Conservation (phyloP, 495 filamentous ascomycete genomes). For the Penicillium diatomitis region DNA sequence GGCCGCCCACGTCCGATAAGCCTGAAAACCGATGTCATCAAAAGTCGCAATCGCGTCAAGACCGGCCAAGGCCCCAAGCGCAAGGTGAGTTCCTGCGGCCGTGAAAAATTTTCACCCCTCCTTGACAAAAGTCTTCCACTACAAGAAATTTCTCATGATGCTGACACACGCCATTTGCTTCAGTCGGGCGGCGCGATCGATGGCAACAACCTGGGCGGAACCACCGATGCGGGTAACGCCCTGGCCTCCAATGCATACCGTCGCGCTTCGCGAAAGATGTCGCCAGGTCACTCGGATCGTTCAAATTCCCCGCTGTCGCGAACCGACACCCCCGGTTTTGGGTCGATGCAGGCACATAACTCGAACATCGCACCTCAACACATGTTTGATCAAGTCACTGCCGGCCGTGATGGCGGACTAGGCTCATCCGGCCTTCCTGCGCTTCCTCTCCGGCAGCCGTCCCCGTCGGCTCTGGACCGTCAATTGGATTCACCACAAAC, state of each 20-base stretch:
- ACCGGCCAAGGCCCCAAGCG: constrained; percentile 80
- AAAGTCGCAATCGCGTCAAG: constrained; percentile 97
- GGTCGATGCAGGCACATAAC: constrained; percentile 50
- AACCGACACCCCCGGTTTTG: constrained; percentile 69
- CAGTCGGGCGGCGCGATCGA: constrained; percentile 45
- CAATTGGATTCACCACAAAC: constrained; percentile 68
- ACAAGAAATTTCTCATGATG: constrained; percentile 19
- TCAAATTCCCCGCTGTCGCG: constrained; percentile 82
- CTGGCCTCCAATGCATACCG: constrained; percentile 46
- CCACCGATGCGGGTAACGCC: constrained; percentile 49
- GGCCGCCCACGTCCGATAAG: constrained; percentile 86
- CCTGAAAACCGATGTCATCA: constrained; percentile 98
- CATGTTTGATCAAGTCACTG: constrained; percentile 65
- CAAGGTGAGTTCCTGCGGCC: constrained; percentile 52
- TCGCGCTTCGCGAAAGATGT: constrained; percentile 61
- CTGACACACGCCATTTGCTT: constrained; percentile 19
- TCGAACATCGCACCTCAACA: constrained; percentile 70
- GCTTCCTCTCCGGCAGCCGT: constrained; percentile 50
- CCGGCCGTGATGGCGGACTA: constrained; percentile 52
- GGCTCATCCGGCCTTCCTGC: constrained; percentile 49
- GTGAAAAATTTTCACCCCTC: constrained; percentile 19
- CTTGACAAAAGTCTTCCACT: constrained; percentile 1
- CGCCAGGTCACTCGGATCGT: constrained; percentile 65
- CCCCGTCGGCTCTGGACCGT: constrained; percentile 68
- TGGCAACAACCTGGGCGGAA: constrained; percentile 46